These are phyloP conservation scores for Hemisphaericaspora xylofermentans DNA, from an alignment of 1,139 yeast species.

Conservation along the genomic window DNA sequence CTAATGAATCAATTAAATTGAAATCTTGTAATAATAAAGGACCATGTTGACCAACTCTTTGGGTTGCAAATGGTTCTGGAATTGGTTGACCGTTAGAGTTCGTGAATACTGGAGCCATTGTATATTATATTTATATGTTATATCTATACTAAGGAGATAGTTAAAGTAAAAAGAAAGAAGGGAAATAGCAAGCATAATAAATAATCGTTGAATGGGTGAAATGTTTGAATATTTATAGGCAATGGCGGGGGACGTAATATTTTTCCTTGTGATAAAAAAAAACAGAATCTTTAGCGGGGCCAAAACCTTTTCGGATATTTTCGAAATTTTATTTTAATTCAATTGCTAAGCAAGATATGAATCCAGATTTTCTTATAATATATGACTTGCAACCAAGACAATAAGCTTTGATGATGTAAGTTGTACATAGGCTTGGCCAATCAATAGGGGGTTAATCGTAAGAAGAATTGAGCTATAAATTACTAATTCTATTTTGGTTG, in stretches of 20 bases:
- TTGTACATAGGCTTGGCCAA: too few species aligned
- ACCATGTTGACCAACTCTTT: conserved; percentile 71
- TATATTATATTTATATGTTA: not conserved
- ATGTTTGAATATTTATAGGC: not conserved
- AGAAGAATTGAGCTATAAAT: too few species aligned
- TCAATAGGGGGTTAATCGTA: too few species aligned
- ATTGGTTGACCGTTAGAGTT: conserved; percentile 77
- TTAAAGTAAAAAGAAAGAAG: not conserved
- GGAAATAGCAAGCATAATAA: not conserved
- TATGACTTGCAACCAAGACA: not conserved
- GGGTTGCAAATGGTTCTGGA: conserved; percentile 67
- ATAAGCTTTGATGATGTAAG: not conserved
- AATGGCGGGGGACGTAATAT: not conserved
- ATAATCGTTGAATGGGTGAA: not conserved
- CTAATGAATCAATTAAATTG: conserved; percentile 71
- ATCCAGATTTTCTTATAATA: not conserved
- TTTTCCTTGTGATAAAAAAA: not conserved
- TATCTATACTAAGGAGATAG: not conserved
- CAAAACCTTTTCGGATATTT: not conserved
- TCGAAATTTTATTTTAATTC: not conserved
- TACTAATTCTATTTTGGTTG: too few species aligned
- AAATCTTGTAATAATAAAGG: conserved; percentile 78
- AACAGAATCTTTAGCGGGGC: not conserved
- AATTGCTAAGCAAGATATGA: not conserved
- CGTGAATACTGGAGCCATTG: conserved; percentile 50